Evolutionary conservation across 805 yeast genomes (phyloP), one percentile per base, ranked within the genome.

Genomic region (Cyberlindnera misumaiensis): DNA sequence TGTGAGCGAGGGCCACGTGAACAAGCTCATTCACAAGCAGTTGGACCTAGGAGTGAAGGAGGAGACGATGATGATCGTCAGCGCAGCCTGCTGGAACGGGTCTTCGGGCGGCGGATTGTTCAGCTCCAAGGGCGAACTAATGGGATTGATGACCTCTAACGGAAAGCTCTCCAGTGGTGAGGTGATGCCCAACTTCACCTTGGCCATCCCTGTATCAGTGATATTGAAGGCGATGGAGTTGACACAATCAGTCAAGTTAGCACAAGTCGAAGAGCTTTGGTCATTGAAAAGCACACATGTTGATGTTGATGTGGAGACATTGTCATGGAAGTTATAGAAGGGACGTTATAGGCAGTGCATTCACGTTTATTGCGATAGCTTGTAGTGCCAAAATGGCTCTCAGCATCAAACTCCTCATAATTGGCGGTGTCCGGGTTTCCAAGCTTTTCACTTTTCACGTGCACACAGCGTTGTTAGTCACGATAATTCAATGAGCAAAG

Each of bases 31-130:
- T 4, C 30, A 38, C 3, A 29, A 39, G n/a, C 40, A 41, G 13
- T 6, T 11, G 9, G 34, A 38, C 9, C 17, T 32, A 12, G 36
- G 35, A 1, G 13, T 12, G 4, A n/a, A 20, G 22, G 42, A 43
- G 7, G 31, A 22, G 11, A 39, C 56, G 1, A 37, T 55, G 42
- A 14, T 55, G n/a, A 33, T 55, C 3, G 53, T 43, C 3, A 49
- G 56, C 11, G 56, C 58, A 5, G 47, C 51, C 13, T 55, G 59
- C 30, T 55, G 59, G 59, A 55, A 53, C 35, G 59, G 59, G 3
- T 52, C 58, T 12, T 49, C 55, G 11, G 59, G 59, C 5, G 59
- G 59, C 5, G 58, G 59, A 1, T 16, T 53, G n/a, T 53, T 55
- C 35, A 53, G 48, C 31, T 35, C 34, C 6, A 32, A 28, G 1